Base-by-base conservation (phyloP, 2,329 filamentous ascomycete species). In the Aaosphaeria pasadenensis region DNA sequence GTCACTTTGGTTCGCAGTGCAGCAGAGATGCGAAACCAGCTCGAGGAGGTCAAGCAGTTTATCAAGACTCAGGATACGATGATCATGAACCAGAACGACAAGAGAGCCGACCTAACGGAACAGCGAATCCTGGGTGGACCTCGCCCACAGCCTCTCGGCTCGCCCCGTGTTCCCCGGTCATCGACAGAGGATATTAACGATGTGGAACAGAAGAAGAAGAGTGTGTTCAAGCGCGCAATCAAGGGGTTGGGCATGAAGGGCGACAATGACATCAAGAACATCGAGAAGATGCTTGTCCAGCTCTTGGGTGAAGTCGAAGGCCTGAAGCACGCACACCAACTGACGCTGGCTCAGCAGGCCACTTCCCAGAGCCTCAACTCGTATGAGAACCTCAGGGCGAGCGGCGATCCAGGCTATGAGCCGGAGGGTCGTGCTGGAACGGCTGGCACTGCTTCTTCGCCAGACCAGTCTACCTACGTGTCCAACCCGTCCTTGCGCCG, bases 11-110 rank as follows among this genome's bases (percentile, higher is more conserved):
- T 99, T 52, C 87, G 92, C 50, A 91, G 91, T 46, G 92, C 94
- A 4, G 87, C 94, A 9, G 94, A 99, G 72, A 97, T 97, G 91
- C 89, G 92, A 55, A 95, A 89, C 58, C 95, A 90, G 1, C 95
- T 97, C 65, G 89, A 95, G 56, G 91, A 96, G 60, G 88, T 99
- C 80, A 96, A 94, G 77, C 88, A 86, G 55, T 87, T 95, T 63
- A 87, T 99, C 52, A 87, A 88, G 43, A 88, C 95, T 56, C 92
- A 95, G 51, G 92, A 96, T 63, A 89, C 89, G 50, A 82, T 91
- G 62, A 88, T 97, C 62, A 89, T 96, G 71, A 86, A 88, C 36
- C 86, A 88, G 53, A 88, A 89, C n/a, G 86, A 91, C 59, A 88
- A 89, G 60, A 89, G 92, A 64, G 92, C 92, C 7, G 91, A 96